Percentiles rank a stretch among this genome's conserved stretches.
These are phyloP conservation scores for Ensete glaucum DNA, from an alignment of 176 grass and related monocot species.

Conservation along the genomic window DNA sequence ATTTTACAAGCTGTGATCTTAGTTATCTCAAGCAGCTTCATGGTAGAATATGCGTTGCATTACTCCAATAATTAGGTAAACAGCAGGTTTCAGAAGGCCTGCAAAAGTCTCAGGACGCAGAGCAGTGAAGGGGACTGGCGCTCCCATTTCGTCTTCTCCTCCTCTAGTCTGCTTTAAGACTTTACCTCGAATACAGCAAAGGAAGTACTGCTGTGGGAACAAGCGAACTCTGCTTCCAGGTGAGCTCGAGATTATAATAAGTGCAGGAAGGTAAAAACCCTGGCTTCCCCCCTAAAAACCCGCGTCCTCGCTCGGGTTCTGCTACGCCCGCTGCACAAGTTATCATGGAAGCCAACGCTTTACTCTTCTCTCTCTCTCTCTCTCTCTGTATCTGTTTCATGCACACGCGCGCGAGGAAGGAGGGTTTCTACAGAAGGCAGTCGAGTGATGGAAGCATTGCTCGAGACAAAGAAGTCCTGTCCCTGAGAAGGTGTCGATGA, in stretches of 20 bases:
- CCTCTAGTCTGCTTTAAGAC: neutral
- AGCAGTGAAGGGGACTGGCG: too few relatives aligned
- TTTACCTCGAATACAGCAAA: neutral
- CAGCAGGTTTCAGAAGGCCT: too few relatives aligned
- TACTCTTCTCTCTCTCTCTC: neutral
- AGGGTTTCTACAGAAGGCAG: too few relatives aligned
- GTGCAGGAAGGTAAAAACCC: neutral
- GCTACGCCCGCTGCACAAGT: neutral
- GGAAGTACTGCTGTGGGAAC: constrained; percentile 18
- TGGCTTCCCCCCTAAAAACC: neutral
- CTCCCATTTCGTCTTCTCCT: too few relatives aligned
- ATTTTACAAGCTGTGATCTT: too few relatives aligned
- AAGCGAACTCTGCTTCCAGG: constrained; percentile 9
- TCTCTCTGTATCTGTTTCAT: neutral
- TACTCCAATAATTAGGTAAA: too few relatives aligned
- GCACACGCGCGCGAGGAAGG: neutral
- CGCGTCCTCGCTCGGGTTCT: neutral
- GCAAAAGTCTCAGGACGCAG: too few relatives aligned
- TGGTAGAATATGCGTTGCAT: too few relatives aligned
- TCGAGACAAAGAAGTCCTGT: too few relatives aligned
- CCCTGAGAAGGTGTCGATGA: too few relatives aligned
- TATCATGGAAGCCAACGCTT: neutral
- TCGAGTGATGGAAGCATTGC: too few relatives aligned
- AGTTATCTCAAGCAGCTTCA: too few relatives aligned
- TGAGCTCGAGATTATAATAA: neutral